These are phyloP conservation scores for Aureobasidium zeae DNA, from an alignment of 2,329 filamentous ascomycete genomes.

Conservation along the genomic window DNA sequence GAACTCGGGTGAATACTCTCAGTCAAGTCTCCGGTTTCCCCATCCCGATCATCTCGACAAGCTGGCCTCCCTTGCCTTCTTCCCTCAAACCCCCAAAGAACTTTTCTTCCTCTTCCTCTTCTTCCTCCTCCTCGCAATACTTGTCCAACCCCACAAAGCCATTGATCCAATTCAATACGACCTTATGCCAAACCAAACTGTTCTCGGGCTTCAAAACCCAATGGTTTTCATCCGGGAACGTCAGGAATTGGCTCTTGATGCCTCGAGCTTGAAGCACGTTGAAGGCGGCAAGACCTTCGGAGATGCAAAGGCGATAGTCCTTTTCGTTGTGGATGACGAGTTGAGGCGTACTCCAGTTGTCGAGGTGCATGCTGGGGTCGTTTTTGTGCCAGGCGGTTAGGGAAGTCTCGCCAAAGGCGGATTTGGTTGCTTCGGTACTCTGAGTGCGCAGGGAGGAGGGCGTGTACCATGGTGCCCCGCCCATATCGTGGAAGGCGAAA, in stretches of 20 bases:
- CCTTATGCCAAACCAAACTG: slow-evolving; percentile 77
- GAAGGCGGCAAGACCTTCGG: slow-evolving; percentile 76
- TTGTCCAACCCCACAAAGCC: slow-evolving; percentile 46
- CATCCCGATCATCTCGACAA: slow-evolving; percentile 15
- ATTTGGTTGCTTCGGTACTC: slow-evolving; percentile 17
- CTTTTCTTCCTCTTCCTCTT: slow-evolving; percentile 20
- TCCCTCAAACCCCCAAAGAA: slow-evolving; percentile 25
- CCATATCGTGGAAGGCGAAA: slow-evolving; percentile 46
- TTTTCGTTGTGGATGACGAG: slow-evolving; percentile 84
- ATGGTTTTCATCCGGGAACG: slow-evolving; percentile 71
- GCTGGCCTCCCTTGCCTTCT: slow-evolving; percentile 19
- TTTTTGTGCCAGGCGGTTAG: slow-evolving; percentile 45
- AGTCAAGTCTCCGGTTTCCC: slow-evolving; percentile 16
- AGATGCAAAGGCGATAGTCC: slow-evolving; percentile 79
- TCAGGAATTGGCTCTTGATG: slow-evolving; percentile 67
- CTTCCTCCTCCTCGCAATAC: slow-evolving; percentile 27
- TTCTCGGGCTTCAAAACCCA: slow-evolving; percentile 92
- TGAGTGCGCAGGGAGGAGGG: slow-evolving; percentile 19
- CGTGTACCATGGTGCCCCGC: slow-evolving; percentile 42
- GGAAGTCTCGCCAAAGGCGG: slow-evolving; percentile 15
- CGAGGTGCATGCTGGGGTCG: slow-evolving; percentile 47
- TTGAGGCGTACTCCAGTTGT: slow-evolving; percentile 77
- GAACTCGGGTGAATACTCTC: no score
- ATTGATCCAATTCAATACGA: slow-evolving; percentile 71
- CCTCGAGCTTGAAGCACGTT: slow-evolving; percentile 70